Evolutionary conservation across 2,329 filamentous ascomycete species (phyloP).

Genomic region (Botryotinia calthae): DNA sequence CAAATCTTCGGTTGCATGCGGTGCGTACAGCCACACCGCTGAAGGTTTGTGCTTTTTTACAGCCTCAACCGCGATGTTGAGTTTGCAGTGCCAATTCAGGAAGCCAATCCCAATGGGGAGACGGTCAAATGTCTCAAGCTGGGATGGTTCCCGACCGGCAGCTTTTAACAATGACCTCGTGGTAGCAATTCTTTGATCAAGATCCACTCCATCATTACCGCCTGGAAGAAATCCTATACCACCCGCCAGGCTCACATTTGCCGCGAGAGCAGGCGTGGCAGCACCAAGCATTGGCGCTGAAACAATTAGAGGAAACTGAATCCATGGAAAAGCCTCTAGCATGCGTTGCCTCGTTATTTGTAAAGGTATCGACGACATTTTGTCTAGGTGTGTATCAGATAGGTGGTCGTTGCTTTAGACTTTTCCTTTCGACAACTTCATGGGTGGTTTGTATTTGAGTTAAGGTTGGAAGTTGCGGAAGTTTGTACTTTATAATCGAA

Average conservation of each 20-base stretch:
- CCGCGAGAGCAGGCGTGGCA: constrained; percentile 52
- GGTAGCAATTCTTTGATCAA: constrained; percentile 15
- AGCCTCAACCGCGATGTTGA: constrained; percentile 38
- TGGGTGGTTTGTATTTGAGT: neutral
- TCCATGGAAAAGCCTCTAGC: constrained; percentile 15
- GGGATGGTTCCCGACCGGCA: neutral
- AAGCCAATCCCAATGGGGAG: constrained; percentile 50
- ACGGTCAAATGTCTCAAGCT: neutral
- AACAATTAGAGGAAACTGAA: constrained; percentile 46
- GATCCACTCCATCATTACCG: constrained; percentile 34
- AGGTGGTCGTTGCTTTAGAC: neutral
- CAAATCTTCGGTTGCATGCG: constrained; percentile 29
- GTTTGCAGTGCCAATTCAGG: constrained; percentile 45
- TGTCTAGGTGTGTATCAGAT: neutral
- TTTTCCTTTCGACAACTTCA: neutral
- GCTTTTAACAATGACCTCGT: neutral
- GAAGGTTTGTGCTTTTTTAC: constrained; percentile 32
- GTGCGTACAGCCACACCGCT: constrained; percentile 50
- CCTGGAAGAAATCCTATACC: constrained; percentile 50
- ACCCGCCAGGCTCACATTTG: constrained; percentile 57
- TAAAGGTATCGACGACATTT: neutral
- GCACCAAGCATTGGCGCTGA: constrained; percentile 69
- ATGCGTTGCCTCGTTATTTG: neutral
- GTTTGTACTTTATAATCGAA: neutral
- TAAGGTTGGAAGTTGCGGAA: neutral